phyloP scores from a whole-genome alignment of 352 stramenopile genomes.

The Lagenidium giganteum region DNA sequence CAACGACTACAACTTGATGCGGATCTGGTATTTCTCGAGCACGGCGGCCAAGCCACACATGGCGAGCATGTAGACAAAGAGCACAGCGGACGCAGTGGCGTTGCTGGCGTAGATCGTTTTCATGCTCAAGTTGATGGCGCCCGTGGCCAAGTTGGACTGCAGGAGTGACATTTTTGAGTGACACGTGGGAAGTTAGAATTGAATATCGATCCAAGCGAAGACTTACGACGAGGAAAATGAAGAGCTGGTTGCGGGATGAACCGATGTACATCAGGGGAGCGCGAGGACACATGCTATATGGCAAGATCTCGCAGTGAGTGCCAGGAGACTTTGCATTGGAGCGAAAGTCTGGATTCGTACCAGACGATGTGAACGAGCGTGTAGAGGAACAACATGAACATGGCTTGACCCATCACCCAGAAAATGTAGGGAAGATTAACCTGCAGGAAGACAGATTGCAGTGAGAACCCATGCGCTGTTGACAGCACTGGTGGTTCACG shows the following conservation, averaged over 20 bases:
- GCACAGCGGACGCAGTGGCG: slow-evolving; percentile 29
- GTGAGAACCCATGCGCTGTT: too few species aligned
- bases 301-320: neutral
- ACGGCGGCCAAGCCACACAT: slow-evolving; percentile 49
- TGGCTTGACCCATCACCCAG: slow-evolving; percentile 65
- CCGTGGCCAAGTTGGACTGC: slow-evolving; percentile 76
- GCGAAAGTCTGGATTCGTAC: slow-evolving; percentile 17
- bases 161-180: neutral
- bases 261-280: slow-evolving; percentile 64
- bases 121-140: slow-evolving; percentile 75
- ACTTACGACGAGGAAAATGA: slow-evolving; percentile 75
- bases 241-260: slow-evolving; percentile 81
- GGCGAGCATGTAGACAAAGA: slow-evolving; percentile 59
- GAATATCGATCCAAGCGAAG: too few species aligned
- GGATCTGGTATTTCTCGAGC: slow-evolving; percentile 44
- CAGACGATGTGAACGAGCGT: slow-evolving; percentile 52
- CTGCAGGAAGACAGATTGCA: slow-evolving; percentile 12
- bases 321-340: neutral
- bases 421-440: slow-evolving; percentile 77
- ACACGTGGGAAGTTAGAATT: too few species aligned
- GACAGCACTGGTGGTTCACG: too few species aligned
- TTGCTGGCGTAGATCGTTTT: slow-evolving; percentile 64
- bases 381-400: slow-evolving; percentile 56
- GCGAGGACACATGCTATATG: slow-evolving; percentile 49
- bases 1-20: slow-evolving; percentile 84